A percentile compares a stretch with the other conserved stretches of the same genome.
Evolutionary conservation across 2,329 filamentous ascomycete species (phyloP).

Genomic region (Blastomyces gilchristii): DNA sequence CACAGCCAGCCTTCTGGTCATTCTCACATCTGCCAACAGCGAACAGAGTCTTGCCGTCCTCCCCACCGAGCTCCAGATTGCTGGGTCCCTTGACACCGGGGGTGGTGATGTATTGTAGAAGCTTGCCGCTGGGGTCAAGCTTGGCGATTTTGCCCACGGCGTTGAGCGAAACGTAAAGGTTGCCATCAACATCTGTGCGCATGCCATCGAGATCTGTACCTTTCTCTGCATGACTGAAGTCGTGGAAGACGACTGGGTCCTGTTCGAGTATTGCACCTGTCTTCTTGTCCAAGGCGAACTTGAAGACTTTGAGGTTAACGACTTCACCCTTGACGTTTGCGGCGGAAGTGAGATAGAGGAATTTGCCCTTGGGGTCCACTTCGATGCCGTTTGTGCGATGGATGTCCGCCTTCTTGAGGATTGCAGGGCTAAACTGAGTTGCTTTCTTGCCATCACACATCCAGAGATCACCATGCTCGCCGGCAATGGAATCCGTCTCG

Average conservation of each 20-base stretch:
- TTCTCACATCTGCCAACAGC: slow-evolving; percentile 3
- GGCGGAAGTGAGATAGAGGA: slow-evolving; percentile 5
- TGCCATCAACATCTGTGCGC: slow-evolving; percentile 7
- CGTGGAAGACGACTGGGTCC: neutral
- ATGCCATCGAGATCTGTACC: slow-evolving; percentile 7
- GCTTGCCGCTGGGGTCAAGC: slow-evolving; percentile 1
- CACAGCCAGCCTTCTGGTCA: neutral
- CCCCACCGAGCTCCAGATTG: slow-evolving; percentile 5
- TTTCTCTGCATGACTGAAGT: neutral
- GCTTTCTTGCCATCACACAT: slow-evolving; percentile 4
- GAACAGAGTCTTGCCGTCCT: slow-evolving; percentile 3
- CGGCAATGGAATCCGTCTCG: neutral
- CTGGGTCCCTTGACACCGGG: slow-evolving; percentile 2
- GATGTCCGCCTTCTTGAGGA: slow-evolving; percentile 6
- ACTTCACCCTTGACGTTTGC: neutral
- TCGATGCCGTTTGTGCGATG: slow-evolving; percentile 9
- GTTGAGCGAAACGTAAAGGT: slow-evolving; percentile 5
- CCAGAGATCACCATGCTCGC: slow-evolving; percentile 5
- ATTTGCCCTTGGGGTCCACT: slow-evolving; percentile 1
- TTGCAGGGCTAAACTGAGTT: slow-evolving; percentile 1
- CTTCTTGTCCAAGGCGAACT: slow-evolving; percentile 3
- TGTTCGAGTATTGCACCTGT: neutral
- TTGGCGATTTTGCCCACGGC: neutral
- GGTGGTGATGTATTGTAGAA: slow-evolving; percentile 1
- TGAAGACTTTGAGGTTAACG: neutral